Conservation (phyloP, 2,329 filamentous ascomycete genomes). For the Aspergillus ibericus region DNA sequence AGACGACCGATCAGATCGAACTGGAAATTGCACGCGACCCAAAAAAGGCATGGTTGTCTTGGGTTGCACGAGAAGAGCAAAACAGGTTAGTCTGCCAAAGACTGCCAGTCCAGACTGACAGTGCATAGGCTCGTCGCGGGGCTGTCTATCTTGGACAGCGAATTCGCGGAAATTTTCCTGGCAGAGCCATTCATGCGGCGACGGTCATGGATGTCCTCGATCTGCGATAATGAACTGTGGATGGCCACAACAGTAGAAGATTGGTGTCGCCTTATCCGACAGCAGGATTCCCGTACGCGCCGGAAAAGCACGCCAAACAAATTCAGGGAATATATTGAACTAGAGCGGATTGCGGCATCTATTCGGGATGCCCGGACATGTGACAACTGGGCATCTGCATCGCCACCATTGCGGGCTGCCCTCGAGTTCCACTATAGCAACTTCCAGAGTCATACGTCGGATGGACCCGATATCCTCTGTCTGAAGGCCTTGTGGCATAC, state of each 20-base stretch:
- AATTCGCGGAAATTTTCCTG: constrained; percentile 25
- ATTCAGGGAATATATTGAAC: constrained; percentile 20
- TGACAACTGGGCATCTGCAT: constrained; percentile 11
- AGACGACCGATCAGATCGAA: neutral
- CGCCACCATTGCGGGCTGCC: neutral
- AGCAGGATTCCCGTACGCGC: neutral
- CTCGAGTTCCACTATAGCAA: constrained; percentile 9
- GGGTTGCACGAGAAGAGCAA: constrained; percentile 26
- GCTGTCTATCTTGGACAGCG: constrained; percentile 29
- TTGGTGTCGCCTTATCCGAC: constrained; percentile 1
- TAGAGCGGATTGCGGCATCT: constrained; percentile 22
- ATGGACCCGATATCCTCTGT: constrained; percentile 18
- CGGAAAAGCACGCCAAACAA: neutral
- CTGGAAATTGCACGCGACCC: constrained; percentile 5
- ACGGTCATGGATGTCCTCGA: neutral
- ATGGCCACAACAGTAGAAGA: constrained; percentile 11
- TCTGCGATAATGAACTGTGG: constrained; percentile 14
- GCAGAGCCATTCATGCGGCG: constrained; percentile 15
- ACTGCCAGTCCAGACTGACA: neutral
- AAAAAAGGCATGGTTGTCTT: constrained; percentile 19
- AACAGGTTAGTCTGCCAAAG: constrained; percentile 14
- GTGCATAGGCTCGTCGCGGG: constrained; percentile 1
- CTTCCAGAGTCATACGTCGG: constrained; percentile 9
- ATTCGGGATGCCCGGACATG: neutral
- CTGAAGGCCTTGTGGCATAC: constrained; percentile 31